Conservation (phyloP, 345 rosid species). For the Syzygium oleosum region DNA sequence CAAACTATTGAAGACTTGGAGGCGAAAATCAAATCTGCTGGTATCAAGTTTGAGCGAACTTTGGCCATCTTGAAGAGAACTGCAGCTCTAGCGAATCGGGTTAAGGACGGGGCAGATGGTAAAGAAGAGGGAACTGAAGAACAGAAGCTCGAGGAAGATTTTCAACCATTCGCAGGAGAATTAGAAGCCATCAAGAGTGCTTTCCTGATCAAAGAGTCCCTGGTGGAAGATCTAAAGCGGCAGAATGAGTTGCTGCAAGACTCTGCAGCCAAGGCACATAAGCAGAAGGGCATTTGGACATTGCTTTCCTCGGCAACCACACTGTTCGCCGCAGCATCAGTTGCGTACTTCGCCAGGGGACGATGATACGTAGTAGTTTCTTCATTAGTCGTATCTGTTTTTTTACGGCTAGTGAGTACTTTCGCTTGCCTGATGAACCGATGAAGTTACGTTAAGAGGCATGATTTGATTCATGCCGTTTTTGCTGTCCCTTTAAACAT, state of each 20-base stretch:
- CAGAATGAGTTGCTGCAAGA: constrained; percentile 43
- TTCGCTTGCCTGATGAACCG: not conserved
- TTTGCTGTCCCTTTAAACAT: not conserved
- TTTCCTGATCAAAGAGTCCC: constrained; percentile 37
- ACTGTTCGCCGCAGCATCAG: constrained; percentile 46
- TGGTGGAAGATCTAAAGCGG: constrained; percentile 44
- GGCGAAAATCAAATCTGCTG: constrained; percentile 26
- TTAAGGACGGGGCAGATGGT: not conserved
- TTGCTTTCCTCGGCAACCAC: constrained; percentile 58
- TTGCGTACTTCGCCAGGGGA: constrained; percentile 47
- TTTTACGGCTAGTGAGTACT: not conserved
- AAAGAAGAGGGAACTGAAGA: constrained; percentile 4
- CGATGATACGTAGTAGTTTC: constrained; percentile 18
- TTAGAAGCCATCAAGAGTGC: constrained; percentile 45
- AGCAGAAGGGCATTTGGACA: constrained; percentile 56
- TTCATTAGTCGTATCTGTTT: not conserved
- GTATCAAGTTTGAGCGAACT: constrained; percentile 22
- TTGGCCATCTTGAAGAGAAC: constrained; percentile 43
- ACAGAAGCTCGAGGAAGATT: constrained; percentile 23
- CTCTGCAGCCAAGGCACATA: constrained; percentile 37
- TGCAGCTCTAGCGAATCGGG: constrained; percentile 26
- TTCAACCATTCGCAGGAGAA: constrained; percentile 23
- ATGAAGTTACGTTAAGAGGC: not conserved
- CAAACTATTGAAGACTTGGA: constrained; percentile 18
- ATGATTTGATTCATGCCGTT: not conserved